Conservation (phyloP, 1,284 basidiomycete species). For the Leucoagaricus sp. region DNA sequence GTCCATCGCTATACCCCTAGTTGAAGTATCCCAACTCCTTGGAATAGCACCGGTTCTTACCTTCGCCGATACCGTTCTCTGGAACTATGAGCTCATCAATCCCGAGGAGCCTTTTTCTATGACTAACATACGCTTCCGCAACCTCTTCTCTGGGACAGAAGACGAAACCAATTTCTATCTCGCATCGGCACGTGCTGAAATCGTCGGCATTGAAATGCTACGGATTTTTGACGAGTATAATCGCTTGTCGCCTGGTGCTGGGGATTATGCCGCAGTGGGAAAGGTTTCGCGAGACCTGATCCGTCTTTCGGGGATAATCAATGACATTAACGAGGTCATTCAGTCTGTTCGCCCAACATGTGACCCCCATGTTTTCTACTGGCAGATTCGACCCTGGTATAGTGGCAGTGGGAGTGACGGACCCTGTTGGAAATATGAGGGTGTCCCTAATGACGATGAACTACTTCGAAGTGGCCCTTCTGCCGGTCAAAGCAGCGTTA, state of each 20-base stretch:
- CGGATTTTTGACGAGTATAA: slow-evolving; percentile 85
- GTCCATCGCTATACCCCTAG: slow-evolving; percentile 80
- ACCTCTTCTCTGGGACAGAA: slow-evolving; percentile 83
- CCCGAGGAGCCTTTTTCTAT: slow-evolving; percentile 54
- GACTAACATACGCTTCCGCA: slow-evolving; percentile 66
- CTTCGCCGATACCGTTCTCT: slow-evolving; percentile 94
- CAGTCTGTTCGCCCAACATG: slow-evolving; percentile 72
- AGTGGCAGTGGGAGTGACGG: slow-evolving; percentile 69
- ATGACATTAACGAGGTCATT: slow-evolving; percentile 72
- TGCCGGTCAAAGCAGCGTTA: slow-evolving; percentile 91
- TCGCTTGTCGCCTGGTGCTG: slow-evolving; percentile 64
- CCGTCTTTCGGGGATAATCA: slow-evolving; percentile 71
- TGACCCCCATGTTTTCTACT: slow-evolving; percentile 90
- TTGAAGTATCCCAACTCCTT: slow-evolving; percentile 74
- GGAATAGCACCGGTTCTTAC: slow-evolving; percentile 92
- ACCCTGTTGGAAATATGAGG: slow-evolving; percentile 84
- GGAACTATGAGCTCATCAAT: slow-evolving; percentile 81
- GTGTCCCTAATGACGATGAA: slow-evolving; percentile 58
- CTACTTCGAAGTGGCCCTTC: slow-evolving; percentile 85
- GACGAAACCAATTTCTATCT: slow-evolving; percentile 90
- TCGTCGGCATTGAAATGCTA: slow-evolving; percentile 85
- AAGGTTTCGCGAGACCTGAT: slow-evolving; percentile 76
- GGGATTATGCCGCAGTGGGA: slow-evolving; percentile 68
- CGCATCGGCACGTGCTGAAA: slow-evolving; percentile 83
- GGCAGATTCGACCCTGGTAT: slow-evolving; percentile 92